phyloP scores from a whole-genome alignment of 2,329 filamentous ascomycete species.

The Botrytis cinerea region DNA sequence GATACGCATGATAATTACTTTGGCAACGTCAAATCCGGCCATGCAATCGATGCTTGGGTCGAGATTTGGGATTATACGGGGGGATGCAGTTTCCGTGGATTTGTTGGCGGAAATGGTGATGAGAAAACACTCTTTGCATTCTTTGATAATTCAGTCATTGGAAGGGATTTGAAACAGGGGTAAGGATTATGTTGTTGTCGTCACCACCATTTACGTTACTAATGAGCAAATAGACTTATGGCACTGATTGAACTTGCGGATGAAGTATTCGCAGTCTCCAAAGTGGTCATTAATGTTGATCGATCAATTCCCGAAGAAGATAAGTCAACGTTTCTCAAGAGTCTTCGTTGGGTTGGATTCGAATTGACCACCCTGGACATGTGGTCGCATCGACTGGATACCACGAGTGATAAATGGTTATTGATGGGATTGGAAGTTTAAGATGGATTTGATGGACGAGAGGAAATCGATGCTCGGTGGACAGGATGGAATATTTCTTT shows the following conservation, averaged over 20 bases:
- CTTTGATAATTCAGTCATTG: slow-evolving; percentile 73
- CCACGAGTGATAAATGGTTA: slow-evolving; percentile 77
- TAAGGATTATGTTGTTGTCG: slow-evolving; percentile 48
- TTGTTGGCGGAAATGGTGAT: slow-evolving; percentile 69
- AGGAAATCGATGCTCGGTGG: neutral
- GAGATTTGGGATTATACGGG: slow-evolving; percentile 69
- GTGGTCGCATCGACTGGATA: slow-evolving; percentile 66
- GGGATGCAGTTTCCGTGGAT: slow-evolving; percentile 82
- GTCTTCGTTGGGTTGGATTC: slow-evolving; percentile 92
- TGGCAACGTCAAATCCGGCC: slow-evolving; percentile 31
- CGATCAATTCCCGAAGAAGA: slow-evolving; percentile 64
- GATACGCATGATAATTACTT: slow-evolving; percentile 36
- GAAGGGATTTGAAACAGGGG: slow-evolving; percentile 83
- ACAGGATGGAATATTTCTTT: neutral
- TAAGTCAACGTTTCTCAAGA: slow-evolving; percentile 70
- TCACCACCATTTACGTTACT: slow-evolving; percentile 34
- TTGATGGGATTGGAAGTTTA: slow-evolving; percentile 88
- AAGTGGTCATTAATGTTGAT: slow-evolving; percentile 80
- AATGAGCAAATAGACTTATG: slow-evolving; percentile 64
- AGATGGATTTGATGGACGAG: slow-evolving; percentile 2
- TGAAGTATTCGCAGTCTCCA: slow-evolving; percentile 71
- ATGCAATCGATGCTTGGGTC: slow-evolving; percentile 41
- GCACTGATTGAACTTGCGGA: slow-evolving; percentile 87
- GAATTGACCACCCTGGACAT: slow-evolving; percentile 77
- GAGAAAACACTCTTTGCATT: slow-evolving; percentile 84